These are phyloP conservation scores for Sphagnum contortum DNA, from an alignment of 225 moss, liverwort and hornwort genomes.

Conservation along the genomic window DNA sequence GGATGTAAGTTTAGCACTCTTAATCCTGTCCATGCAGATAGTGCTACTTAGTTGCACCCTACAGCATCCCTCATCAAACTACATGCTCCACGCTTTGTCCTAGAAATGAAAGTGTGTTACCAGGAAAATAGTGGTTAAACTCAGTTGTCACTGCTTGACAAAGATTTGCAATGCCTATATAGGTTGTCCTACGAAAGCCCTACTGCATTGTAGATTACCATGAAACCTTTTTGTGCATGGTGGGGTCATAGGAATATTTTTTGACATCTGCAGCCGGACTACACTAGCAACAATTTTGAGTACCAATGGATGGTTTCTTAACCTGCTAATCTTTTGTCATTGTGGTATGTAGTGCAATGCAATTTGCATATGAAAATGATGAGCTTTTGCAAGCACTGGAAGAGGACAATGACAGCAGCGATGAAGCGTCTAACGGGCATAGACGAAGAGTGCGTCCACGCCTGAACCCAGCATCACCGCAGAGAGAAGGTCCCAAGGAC, in stretches of 20 bases:
- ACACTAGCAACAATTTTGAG: neutral
- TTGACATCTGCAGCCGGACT: neutral
- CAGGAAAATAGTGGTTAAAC: neutral
- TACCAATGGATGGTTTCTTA: neutral
- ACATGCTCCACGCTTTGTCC: too few species aligned
- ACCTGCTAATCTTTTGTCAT: conserved; percentile 3
- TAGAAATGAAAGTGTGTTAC: too few species aligned
- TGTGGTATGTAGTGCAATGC: conserved; percentile 15
- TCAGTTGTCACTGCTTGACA: neutral
- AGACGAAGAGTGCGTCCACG: conserved; percentile 22
- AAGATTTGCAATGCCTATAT: neutral
- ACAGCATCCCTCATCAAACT: too few species aligned
- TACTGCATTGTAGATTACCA: too few species aligned
- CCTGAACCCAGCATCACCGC: conserved; percentile 2
- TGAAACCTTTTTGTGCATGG: too few species aligned
- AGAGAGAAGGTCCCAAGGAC: conserved; percentile 22
- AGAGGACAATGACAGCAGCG: conserved; percentile 17
- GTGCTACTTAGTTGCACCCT: too few species aligned
- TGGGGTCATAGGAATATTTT: neutral
- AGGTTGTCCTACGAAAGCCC: too few species aligned
- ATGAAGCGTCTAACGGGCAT: neutral
- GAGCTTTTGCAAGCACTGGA: conserved; percentile 14
- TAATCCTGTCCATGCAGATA: neutral
- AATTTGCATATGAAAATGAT: conserved; percentile 3
- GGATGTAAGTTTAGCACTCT: conserved; percentile 4